Evolutionary conservation across 2,329 filamentous ascomycete species (phyloP), one percentile per base, ranked within the genome.

Genomic region (Exophiala sp.): DNA sequence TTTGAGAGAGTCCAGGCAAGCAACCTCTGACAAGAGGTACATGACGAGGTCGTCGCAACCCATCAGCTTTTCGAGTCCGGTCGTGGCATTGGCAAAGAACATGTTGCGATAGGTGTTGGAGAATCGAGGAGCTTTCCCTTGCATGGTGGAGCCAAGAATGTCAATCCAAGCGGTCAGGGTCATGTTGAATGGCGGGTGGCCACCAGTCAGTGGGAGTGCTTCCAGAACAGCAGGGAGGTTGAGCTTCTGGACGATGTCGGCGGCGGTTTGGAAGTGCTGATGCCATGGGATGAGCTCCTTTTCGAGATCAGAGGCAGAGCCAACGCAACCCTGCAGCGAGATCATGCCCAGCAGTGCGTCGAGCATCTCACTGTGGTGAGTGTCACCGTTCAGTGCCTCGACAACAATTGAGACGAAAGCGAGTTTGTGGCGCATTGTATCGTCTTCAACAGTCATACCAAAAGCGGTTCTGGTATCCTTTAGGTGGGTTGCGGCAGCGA

Each of bases 1-100:
- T 78, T 94, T 95, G 60, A 96, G 82, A 3, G 89, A 88, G 70
- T 97, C 94, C 49, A 99, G 84, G 72, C 94, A 97, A 50, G 92
- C 89, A 65, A 97, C 96, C 74, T 99, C 94, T 1, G 91, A 95
- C 69, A 99, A 95, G 65, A 97, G 79, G 71, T 96, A 97, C 91
- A 99, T 96, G 72, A 97, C 88, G 18, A 86, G 85, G 73, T 99
- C 94, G 61, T 97, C 92, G 71, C 94, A 97, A 63, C 94, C 94
- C 91, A 97, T 97, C 47, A 97, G 81, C 75, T 95, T 91, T 49
- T 87, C 85, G 35, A 99, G 81, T 9, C 94, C 94, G 8, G 89
- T 88, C 2, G 76, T 74, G 5, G 78, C 73, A 20, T 77, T 75
- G 45, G 71, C 75, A 47, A 96, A 82, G 70, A 96, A 89, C 79